Base-by-base conservation (phyloP, 1,284 basidiomycete species). In the Heterobasidion irregulare region DNA sequence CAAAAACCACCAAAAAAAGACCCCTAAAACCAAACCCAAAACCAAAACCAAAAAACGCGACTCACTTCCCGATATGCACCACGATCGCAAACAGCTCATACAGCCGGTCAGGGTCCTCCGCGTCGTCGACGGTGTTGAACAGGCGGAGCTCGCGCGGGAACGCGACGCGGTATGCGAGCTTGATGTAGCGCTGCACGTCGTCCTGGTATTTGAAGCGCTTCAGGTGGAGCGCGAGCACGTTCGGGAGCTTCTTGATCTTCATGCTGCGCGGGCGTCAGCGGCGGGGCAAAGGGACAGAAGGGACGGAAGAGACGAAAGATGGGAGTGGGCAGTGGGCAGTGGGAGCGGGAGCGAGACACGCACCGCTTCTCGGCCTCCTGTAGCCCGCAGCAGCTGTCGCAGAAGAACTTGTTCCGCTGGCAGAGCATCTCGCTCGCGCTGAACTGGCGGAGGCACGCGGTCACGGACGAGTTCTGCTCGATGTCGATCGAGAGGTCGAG, bases 191-290 rank as follows among this genome's bases (percentile, higher is more conserved):
- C 59, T 87, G 84, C 5, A 89, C 73, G 58, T 92, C 84, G 69
- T 97, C 94, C 68, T 97, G 94, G 67, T 94, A 97, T 71, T 96
- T 98, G 84, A 99, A 99, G 36, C 97, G 85, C 72, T 99, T 99
- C 54, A 99, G 76, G 70, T 99, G 96, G 44, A 99, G 76, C 12
- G 95, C 94, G 32, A 99, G 84, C 44, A 99, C 80, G 68, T 98
- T 94, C 6, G 96, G 94, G 5, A 98, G 77, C 63, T 87, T 89
- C 74, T 98, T 97, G 70, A 99, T 94, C 72, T 98, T 98, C 94
- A 98, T 98, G 61, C 94, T 95, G 63, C 43, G 16, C 9, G 33
- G 61, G 59, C 45, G 47, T 51, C 41, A 57, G 53, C 55, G 45
- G 34, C 41, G 8, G 18, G 34, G 26, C n/a, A 15, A 2, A 26